phyloP scores from a whole-genome alignment of 441 rosid genomes.

The Hura crepitans region DNA sequence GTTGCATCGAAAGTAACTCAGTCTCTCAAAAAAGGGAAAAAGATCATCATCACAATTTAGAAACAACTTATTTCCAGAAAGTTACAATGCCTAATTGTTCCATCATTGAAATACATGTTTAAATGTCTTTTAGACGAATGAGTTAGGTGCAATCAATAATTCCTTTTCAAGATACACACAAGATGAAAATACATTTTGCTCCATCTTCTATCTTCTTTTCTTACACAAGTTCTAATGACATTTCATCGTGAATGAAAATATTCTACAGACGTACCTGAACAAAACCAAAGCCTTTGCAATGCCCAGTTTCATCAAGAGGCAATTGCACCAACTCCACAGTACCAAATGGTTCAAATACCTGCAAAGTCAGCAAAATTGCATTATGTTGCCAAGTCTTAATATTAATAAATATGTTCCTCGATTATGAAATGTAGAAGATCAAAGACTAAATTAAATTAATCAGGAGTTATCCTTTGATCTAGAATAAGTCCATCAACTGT shows the following conservation, averaged over 20 bases:
- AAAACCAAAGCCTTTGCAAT: slow-evolving; percentile 94
- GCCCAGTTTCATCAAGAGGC: slow-evolving; percentile 85
- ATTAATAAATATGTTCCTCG: not conserved
- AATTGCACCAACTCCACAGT: slow-evolving; percentile 92
- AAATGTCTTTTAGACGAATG: not conserved
- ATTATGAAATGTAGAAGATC: not conserved
- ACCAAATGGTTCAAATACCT: slow-evolving; percentile 98
- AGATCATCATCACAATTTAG: no score
- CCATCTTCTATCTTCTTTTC: not conserved
- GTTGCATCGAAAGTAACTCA: no score
- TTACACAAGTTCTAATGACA: no score
- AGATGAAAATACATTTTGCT: not conserved
- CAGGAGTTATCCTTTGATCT: not conserved
- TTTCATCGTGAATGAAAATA: not conserved
- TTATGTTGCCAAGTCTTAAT: not conserved
- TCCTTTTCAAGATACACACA: not conserved
- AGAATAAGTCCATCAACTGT: not conserved
- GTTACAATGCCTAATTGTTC: not conserved
- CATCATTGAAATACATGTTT: not conserved
- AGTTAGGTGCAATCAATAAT: not conserved
- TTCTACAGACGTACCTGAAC: slow-evolving; percentile 68
- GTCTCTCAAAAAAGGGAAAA: not conserved
- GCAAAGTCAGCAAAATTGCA: slow-evolving; percentile 23
- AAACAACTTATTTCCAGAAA: not conserved
- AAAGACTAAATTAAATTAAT: not conserved